Evolutionary conservation across 2,329 filamentous ascomycete genomes (phyloP), one percentile per base, ranked within the genome.

Genomic region (Onygenales sp.): DNA sequence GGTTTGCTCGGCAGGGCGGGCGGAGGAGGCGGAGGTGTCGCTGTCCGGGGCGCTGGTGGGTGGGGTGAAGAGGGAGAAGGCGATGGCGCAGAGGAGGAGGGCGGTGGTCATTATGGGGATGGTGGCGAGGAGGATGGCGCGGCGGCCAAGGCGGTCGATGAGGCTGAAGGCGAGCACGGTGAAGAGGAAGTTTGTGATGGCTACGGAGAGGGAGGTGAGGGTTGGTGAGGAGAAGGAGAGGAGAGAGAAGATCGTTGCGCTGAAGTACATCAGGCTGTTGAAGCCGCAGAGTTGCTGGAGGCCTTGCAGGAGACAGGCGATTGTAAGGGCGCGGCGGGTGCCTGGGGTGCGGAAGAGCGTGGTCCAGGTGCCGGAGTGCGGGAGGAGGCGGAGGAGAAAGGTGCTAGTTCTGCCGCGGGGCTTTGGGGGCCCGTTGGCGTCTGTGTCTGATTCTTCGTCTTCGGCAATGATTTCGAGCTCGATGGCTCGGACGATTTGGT

Each of bases 181-280:
- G 65, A 93, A 88, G 52, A 85, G 64, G 61, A 92, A 91, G 63
- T 94, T 95, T 46, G 90, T 93, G 54, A 85, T 77, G 0, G 89
- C 89, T 11, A 95, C 86, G 2, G 83, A 84, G 55, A 94, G 78
- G 1, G 88, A 88, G 1, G 87, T 89, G 49, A 92, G 77, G 0
- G 88, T 93, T 4, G 89, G 88, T 52, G 83, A 86, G 42, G 79
- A 77, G 66, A 95, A 95, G 0, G 86, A 86, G 0, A 95, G 78
- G 34, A 89, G 77, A 2, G 81, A 79, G 65, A 92, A 92, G 33
- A 92, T 88, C 6, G 87, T 90, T 3, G 86, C 87, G 0, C 87
- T 89, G 65, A 89, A 95, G 70, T 95, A 95, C 88, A 95, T 95
- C 33, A 95, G 76, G 9, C 87, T 90, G 71, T 95, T 95, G 69